Evolutionary conservation across 192 early-diverging fungal species (phyloP).

Genomic region (Dispira simplex): DNA sequence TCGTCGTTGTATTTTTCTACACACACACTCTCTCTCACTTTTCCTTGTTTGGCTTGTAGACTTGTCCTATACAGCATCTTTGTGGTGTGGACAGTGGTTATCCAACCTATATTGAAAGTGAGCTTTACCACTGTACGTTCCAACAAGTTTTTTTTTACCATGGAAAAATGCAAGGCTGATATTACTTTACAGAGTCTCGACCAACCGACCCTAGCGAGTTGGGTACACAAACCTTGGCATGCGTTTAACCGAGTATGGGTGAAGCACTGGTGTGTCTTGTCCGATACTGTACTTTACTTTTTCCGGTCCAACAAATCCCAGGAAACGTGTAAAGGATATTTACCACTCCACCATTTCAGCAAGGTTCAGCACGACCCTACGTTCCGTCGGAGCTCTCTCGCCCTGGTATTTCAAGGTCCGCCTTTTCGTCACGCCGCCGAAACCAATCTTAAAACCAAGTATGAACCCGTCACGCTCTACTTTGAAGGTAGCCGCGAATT

Average conservation of each 20-base stretch:
- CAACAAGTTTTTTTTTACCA: not conserved
- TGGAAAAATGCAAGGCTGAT: not conserved
- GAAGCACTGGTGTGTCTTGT: slow-evolving; percentile 7
- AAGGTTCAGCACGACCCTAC: not conserved
- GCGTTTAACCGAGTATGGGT: slow-evolving; percentile 1
- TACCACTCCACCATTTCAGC: not conserved
- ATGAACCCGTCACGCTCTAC: not conserved
- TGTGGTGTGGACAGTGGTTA: not conserved
- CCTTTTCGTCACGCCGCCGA: not conserved
- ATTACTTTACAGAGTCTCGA: not conserved
- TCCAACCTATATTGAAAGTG: not conserved
- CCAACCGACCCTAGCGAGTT: not conserved
- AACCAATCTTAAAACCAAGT: not conserved
- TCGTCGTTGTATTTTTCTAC: not conserved
- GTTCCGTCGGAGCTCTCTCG: not conserved
- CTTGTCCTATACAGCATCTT: not conserved
- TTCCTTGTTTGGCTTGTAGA: not conserved
- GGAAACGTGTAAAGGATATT: not conserved
- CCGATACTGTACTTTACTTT: not conserved
- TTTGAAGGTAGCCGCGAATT: not conserved
- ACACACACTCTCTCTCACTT: not conserved
- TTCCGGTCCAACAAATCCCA: slow-evolving; percentile 1
- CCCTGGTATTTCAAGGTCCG: not conserved
- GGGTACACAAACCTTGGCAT: slow-evolving; percentile 4
- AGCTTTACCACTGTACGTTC: not conserved